These are phyloP conservation scores for Neurospora sp. DNA, from an alignment of 495 filamentous ascomycete genomes.

Conservation along the genomic window DNA sequence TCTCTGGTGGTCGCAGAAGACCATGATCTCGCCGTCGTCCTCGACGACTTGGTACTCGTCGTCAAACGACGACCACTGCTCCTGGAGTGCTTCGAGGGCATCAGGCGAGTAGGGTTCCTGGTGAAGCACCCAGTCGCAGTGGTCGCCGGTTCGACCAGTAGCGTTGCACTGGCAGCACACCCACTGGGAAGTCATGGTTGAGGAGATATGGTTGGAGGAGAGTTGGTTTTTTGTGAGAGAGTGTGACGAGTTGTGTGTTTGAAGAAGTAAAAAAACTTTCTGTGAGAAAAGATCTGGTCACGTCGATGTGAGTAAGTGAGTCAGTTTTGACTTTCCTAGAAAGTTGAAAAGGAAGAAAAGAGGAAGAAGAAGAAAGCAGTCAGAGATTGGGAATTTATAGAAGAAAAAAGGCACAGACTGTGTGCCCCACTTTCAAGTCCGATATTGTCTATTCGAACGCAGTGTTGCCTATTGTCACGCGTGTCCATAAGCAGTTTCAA, in stretches of 20 bases:
- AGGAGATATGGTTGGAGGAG: background rate
- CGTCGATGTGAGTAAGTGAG: background rate
- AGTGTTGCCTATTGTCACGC: background rate
- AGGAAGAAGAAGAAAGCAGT: background rate
- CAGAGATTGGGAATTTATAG: background rate
- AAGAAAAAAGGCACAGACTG: background rate
- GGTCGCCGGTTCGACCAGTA: background rate
- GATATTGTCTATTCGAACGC: background rate
- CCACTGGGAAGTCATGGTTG: background rate
- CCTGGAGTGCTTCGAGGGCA: background rate
- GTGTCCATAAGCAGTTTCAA: background rate
- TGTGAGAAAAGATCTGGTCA: background rate
- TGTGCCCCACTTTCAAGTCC: background rate
- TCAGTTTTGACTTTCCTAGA: background rate
- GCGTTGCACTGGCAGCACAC: background rate
- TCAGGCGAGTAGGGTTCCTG: background rate
- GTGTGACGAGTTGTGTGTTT: background rate
- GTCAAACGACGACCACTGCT: background rate
- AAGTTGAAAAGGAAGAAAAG: background rate
- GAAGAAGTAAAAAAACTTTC: background rate
- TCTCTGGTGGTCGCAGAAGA: background rate
- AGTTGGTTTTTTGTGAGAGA: background rate
- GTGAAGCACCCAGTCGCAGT: background rate
- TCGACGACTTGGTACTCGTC: background rate
- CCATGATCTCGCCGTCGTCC: background rate